phyloP scores from a whole-genome alignment of 306 rosid species.

The Malus asiatica region DNA sequence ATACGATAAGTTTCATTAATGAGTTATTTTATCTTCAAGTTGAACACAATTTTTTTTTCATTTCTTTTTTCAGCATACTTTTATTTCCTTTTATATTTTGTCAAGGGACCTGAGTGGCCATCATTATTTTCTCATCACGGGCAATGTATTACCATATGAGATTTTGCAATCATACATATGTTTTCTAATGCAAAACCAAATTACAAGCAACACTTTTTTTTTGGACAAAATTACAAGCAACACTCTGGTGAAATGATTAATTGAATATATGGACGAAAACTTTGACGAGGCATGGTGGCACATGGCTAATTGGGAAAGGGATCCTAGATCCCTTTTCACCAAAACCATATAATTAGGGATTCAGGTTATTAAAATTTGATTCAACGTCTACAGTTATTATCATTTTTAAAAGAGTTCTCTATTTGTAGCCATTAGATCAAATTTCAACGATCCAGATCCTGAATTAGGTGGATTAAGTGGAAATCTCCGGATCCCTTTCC shows the following conservation, averaged over 20 bases:
- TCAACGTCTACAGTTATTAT: too few species aligned
- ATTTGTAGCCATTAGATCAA: too few species aligned
- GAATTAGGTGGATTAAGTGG: too few species aligned
- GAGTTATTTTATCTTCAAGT: neutral
- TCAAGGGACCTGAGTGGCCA: conserved; percentile 23
- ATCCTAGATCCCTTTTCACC: too few species aligned
- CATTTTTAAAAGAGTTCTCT: accelerated
- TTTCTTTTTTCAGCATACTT: neutral
- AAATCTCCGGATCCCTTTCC: too few species aligned
- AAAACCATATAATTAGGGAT: accelerated
- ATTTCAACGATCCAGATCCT: too few species aligned
- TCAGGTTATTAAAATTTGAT: accelerated
- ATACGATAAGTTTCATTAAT: neutral
- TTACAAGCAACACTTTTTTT: neutral
- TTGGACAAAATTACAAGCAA: neutral
- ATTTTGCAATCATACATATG: conserved; percentile 7
- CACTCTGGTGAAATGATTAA: neutral
- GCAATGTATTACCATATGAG: neutral
- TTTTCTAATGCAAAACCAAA: neutral
- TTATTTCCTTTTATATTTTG: neutral
- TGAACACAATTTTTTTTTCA: too few species aligned
- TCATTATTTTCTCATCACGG: conserved; percentile 30
- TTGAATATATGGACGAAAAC: neutral
- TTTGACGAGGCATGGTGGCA: neutral
- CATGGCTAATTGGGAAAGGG: neutral